Evolutionary conservation across 1,139 yeast genomes (phyloP).

Genomic region (Pneumocystis oryctolagi): DNA sequence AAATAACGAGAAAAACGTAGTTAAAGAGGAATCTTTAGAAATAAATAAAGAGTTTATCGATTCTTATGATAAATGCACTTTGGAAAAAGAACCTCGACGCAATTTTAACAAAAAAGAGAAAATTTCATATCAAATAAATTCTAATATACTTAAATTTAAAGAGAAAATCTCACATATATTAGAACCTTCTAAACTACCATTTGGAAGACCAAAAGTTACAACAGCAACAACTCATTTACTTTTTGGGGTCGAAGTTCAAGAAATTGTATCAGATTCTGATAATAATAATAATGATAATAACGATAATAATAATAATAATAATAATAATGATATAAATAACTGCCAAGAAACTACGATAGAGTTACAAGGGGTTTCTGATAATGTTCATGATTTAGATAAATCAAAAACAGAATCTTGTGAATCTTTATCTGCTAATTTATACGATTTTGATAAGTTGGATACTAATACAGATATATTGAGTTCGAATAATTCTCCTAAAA

Average conservation of each 20-base stretch:
- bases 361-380: not conserved
- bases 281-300: not conserved
- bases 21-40: not conserved
- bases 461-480: constrained; percentile 24
- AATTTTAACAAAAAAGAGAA: not conserved
- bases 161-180: not conserved
- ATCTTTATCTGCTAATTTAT: constrained; percentile 11
- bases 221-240: not conserved
- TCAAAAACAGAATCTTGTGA: not conserved
- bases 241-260: not conserved
- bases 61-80: not conserved
- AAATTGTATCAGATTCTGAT: not conserved
- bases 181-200: not conserved
- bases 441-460: constrained; percentile 4
- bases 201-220: not conserved
- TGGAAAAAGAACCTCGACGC: not conserved
- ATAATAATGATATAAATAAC: not conserved
- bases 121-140: not conserved
- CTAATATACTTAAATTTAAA: not conserved
- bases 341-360: not conserved
- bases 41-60: not conserved
- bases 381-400: not conserved
- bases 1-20: not conserved
- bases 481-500: constrained; percentile 29
- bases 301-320: not conserved